phyloP scores from a whole-genome alignment of 2,329 filamentous ascomycete genomes.

The Diaporthe amygdali region DNA sequence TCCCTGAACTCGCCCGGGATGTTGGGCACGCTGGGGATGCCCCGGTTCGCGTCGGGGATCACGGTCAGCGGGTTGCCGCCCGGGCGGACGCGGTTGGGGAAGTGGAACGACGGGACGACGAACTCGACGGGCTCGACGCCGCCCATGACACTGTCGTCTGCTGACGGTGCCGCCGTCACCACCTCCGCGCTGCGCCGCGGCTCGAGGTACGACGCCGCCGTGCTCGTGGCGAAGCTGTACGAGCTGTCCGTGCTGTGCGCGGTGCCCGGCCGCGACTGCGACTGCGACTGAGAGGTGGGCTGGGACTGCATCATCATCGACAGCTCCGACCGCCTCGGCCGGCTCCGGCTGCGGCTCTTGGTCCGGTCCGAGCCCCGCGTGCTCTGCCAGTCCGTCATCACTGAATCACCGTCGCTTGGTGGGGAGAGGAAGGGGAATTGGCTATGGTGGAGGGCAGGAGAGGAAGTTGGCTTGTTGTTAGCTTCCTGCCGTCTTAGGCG shows the following conservation, averaged over 20 bases:
- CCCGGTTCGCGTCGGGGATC: slow-evolving; percentile 51
- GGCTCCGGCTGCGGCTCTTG: slow-evolving; percentile 16
- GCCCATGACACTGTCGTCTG: slow-evolving; percentile 19
- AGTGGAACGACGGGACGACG: slow-evolving; percentile 35
- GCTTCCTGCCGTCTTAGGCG: slow-evolving; percentile 12
- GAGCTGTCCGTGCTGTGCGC: slow-evolving; percentile 17
- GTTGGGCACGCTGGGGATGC: slow-evolving; percentile 49
- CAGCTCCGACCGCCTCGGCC: slow-evolving; percentile 4
- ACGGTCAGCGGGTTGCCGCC: slow-evolving; percentile 40
- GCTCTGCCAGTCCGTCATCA: slow-evolving; percentile 18
- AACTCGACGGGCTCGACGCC: slow-evolving; percentile 21
- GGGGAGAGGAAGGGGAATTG: neutral
- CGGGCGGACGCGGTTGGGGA: slow-evolving; percentile 33
- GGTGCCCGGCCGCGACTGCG: slow-evolving; percentile 9
- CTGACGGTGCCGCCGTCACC: neutral
- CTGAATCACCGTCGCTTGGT: neutral
- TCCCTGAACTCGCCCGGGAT: slow-evolving; percentile 42
- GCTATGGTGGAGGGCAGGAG: neutral
- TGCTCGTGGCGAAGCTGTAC: neutral
- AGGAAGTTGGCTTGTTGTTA: neutral
- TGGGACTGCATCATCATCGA: neutral
- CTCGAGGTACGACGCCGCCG: neutral
- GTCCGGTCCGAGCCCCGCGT: neutral
- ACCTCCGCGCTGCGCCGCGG: slow-evolving; percentile 21
- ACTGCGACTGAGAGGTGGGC: neutral